phyloP scores from a whole-genome alignment of 169 alveolate species.

The Plasmodium vivax region DNA sequence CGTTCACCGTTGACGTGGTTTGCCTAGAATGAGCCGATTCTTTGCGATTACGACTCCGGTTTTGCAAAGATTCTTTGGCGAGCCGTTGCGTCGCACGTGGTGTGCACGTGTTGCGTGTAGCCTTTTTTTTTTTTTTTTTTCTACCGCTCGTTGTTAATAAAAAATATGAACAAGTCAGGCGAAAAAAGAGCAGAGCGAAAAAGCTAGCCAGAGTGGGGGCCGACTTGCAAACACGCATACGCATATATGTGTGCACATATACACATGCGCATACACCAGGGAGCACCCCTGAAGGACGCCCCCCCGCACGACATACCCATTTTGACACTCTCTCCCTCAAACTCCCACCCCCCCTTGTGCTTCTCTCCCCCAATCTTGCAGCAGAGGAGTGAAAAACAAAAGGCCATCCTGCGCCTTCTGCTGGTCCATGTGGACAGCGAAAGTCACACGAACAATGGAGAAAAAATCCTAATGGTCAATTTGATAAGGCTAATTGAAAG shows the following conservation, averaged over 20 bases:
- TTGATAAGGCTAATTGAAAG: constrained; percentile 44
- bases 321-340: neutral
- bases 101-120: neutral
- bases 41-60: neutral
- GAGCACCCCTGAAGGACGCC: neutral
- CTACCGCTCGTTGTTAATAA: neutral
- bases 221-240: neutral
- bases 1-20: neutral
- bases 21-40: neutral
- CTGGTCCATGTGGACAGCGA: constrained; percentile 73
- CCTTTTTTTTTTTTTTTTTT: neutral
- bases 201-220: neutral
- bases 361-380: neutral
- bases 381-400: neutral
- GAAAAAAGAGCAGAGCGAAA: neutral
- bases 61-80: neutral
- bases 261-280: neutral
- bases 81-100: neutral
- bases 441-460: constrained; percentile 47
- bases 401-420: constrained; percentile 31
- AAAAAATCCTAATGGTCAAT: constrained; percentile 58
- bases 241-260: too few species aligned
- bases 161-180: neutral
- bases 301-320: neutral
- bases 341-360: neutral